These are phyloP conservation scores for Synchytrium microbalum DNA, from an alignment of 371 early-diverging fungal genomes.

Conservation along the genomic window DNA sequence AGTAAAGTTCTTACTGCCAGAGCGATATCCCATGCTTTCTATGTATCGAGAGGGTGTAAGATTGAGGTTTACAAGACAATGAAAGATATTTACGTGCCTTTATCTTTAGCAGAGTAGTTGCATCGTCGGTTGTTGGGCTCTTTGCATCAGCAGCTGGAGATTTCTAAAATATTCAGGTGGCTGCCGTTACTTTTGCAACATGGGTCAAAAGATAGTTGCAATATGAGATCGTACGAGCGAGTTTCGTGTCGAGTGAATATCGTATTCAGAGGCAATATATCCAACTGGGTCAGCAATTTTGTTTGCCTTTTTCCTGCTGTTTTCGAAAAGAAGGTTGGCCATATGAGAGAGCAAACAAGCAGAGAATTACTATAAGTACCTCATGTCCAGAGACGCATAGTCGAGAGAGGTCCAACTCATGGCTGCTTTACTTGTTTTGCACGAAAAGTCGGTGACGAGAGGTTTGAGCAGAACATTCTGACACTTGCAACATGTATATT, in stretches of 20 bases:
- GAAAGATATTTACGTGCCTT: no score
- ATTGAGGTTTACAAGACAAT: no score
- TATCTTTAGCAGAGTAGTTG: background rate
- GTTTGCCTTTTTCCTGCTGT: background rate
- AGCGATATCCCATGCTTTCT: conserved; percentile 97
- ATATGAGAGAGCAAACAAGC: background rate
- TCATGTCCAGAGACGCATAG: background rate
- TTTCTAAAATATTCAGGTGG: no score
- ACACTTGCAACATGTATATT: no score
- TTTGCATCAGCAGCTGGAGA: no score
- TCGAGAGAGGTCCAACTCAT: background rate
- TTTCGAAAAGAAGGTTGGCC: background rate
- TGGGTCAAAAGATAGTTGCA: no score
- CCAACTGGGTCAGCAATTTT: background rate
- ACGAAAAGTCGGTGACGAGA: no score
- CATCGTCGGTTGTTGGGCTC: background rate
- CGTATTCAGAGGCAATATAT: background rate
- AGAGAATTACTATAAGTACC: background rate
- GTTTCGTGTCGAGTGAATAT: background rate
- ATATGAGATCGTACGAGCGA: background rate
- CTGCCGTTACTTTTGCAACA: no score
- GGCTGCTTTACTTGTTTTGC: no score
- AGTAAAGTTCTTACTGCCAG: conserved; percentile 33
- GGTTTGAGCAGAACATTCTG: background rate
- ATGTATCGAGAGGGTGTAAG: no score